A percentile compares a stretch with the other conserved stretches of the same genome.
Conservation (phyloP, 2,329 filamentous ascomycete species). For the Trichoderma sp. region DNA sequence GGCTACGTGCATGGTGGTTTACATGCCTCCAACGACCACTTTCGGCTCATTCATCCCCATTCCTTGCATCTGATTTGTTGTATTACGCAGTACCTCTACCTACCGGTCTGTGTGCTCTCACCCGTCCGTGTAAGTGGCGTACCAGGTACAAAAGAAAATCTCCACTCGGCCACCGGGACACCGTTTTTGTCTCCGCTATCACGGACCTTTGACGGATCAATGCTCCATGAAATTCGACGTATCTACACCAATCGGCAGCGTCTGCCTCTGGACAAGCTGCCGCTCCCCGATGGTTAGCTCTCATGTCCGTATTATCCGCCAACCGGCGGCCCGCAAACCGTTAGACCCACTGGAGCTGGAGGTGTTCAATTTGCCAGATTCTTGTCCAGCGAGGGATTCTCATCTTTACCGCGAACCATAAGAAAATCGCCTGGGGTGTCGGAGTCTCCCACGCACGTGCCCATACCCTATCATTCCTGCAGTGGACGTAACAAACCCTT, state of each 20-base stretch:
- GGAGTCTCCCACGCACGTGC: background rate
- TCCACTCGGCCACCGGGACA: background rate
- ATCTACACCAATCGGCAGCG: background rate
- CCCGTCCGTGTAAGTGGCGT: background rate
- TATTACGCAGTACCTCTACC: background rate
- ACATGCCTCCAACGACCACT: background rate
- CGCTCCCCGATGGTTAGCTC: background rate
- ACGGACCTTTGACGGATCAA: background rate
- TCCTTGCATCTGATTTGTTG: background rate
- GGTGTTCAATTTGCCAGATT: background rate
- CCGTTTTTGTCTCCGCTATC: background rate
- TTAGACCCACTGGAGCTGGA: background rate
- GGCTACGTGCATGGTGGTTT: background rate
- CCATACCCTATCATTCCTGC: background rate
- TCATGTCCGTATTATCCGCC: background rate
- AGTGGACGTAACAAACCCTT: background rate
- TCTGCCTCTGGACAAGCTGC: background rate
- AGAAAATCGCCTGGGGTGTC: background rate
- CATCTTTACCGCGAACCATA: background rate
- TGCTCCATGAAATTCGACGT: background rate
- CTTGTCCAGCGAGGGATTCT: background rate
- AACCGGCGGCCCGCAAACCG: background rate
- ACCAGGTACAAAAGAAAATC: background rate
- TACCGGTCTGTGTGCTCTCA: background rate
- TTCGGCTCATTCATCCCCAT: background rate